Conservation (phyloP, 495 filamentous ascomycete genomes). For the Daldinia decipiens region DNA sequence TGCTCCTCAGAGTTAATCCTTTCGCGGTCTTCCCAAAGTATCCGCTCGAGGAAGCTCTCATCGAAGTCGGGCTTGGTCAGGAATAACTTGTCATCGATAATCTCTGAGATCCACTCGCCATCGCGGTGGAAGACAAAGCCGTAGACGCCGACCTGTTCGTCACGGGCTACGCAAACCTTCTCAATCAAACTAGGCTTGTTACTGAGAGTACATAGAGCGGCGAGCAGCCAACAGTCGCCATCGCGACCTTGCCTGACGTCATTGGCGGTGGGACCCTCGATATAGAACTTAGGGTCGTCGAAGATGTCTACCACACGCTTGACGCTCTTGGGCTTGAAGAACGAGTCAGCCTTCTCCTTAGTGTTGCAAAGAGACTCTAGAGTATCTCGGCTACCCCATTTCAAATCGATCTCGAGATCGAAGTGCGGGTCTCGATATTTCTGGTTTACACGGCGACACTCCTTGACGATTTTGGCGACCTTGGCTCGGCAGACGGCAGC, state of each 20-base stretch:
- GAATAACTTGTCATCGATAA: constrained; percentile 85
- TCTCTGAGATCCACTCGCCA: constrained; percentile 90
- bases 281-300: constrained; percentile 83
- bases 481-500: constrained; percentile 73
- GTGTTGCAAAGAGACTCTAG: constrained; percentile 68
- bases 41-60: constrained; percentile 71
- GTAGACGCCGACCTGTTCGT: constrained; percentile 88
- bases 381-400: constrained; percentile 66
- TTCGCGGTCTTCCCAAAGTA: constrained; percentile 76
- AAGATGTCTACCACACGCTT: constrained; percentile 85
- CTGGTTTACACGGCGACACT: constrained; percentile 85
- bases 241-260: constrained; percentile 82
- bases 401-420: constrained; percentile 84
- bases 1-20: constrained; percentile 79
- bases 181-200: constrained; percentile 84
- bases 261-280: constrained; percentile 83
- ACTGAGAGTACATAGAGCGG: constrained; percentile 83
- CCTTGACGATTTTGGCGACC: constrained; percentile 82
- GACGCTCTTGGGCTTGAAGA: constrained; percentile 67
- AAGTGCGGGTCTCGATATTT: constrained; percentile 92
- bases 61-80: constrained; percentile 85
- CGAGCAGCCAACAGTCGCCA: constrained; percentile 94
- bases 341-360: constrained; percentile 33
- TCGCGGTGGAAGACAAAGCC: constrained; percentile 95
- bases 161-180: constrained; percentile 80